Conservation (phyloP, 306 rosid species). For the Dicorynia guianensis region DNA sequence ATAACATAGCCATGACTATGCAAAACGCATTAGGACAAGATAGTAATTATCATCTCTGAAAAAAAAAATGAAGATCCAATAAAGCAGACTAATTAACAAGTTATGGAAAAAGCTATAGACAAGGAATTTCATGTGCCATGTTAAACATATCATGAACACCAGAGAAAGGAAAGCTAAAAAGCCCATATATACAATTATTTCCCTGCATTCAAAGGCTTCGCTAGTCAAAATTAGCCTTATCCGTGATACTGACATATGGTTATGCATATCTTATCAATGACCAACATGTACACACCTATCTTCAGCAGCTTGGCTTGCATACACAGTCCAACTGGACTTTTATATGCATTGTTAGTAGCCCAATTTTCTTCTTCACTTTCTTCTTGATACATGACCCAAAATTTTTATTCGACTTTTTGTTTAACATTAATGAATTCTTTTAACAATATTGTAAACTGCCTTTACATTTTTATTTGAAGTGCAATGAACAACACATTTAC, state of each 20-base stretch:
- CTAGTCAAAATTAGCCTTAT: not conserved
- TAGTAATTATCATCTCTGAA: not conserved
- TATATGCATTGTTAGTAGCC: too few species aligned
- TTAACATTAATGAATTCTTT: too few species aligned
- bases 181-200: not conserved
- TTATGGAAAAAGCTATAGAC: not conserved
- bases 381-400: too few species aligned
- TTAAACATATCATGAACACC: not conserved
- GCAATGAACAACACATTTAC: too few species aligned
- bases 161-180: not conserved
- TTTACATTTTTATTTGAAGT: too few species aligned
- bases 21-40: not conserved
- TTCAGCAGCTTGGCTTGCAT: not conserved
- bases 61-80: not conserved
- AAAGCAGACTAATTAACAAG: not conserved
- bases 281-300: not conserved
- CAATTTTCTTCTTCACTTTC: too few species aligned
- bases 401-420: too few species aligned
- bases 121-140: not conserved
- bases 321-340: not conserved
- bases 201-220: not conserved
- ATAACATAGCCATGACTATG: not conserved
- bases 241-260: too few species aligned
- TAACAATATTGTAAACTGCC: too few species aligned
- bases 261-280: too few species aligned